phyloP scores from a whole-genome alignment of 2,329 filamentous ascomycete genomes.

The Pyrenophora graminea region DNA sequence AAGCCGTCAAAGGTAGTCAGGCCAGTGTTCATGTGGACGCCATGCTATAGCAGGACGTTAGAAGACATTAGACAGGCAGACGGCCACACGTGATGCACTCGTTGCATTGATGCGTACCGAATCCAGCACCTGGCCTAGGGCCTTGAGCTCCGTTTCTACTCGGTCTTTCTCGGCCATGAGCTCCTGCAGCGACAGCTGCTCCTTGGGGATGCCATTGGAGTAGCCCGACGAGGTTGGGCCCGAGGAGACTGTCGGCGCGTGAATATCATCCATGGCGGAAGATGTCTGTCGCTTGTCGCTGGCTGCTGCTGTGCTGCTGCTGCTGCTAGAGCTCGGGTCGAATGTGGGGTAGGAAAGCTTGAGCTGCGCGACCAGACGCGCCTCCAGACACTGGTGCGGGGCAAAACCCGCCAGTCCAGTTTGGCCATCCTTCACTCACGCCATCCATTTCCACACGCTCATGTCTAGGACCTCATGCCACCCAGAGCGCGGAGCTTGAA shows the following conservation, averaged over 20 bases:
- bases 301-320: neutral
- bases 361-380: constrained; percentile 7
- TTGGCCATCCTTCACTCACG: neutral
- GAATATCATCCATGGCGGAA: constrained; percentile 65
- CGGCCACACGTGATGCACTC: neutral
- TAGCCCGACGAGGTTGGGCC: constrained; percentile 69
- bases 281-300: neutral
- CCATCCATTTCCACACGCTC: neutral
- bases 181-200: constrained; percentile 72
- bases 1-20: constrained; percentile 89
- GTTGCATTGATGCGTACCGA: constrained; percentile 63
- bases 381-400: constrained; percentile 18
- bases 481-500: too few species aligned
- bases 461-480: neutral
- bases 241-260: constrained; percentile 73
- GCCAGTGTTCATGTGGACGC: constrained; percentile 87
- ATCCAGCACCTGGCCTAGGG: constrained; percentile 82
- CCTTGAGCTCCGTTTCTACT: constrained; percentile 83
- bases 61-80: constrained; percentile 17
- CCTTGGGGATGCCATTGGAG: constrained; percentile 64
- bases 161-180: constrained; percentile 83
- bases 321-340: neutral
- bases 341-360: constrained; percentile 12
- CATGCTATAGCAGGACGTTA: constrained; percentile 66
- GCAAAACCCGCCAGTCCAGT: constrained; percentile 9